Evolutionary conservation across 2,329 filamentous ascomycete species (phyloP).

Genomic region (Alternaria longipes): DNA sequence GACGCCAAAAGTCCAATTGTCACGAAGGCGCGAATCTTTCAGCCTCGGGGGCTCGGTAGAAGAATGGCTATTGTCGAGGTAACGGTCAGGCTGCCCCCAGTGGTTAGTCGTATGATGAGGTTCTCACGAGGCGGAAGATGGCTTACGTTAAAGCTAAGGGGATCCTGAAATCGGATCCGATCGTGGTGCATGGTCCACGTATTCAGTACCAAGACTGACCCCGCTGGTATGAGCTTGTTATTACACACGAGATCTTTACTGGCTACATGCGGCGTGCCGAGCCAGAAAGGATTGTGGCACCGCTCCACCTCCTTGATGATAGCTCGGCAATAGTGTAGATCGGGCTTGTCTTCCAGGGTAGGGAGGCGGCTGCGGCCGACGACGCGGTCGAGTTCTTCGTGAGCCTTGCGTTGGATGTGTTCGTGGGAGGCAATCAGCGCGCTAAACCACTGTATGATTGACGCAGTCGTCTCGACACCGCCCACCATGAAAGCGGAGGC

Average conservation of each 20-base stretch:
- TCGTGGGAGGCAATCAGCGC: too few species aligned
- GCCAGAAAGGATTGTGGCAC: slow-evolving; percentile 22
- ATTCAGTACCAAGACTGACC: slow-evolving; percentile 1
- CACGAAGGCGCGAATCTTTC: slow-evolving; percentile 13
- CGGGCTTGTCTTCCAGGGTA: slow-evolving; percentile 11
- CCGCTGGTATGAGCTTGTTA: slow-evolving; percentile 30
- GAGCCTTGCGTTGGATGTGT: too few species aligned
- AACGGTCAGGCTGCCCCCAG: slow-evolving; percentile 9
- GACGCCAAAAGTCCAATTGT: slow-evolving; percentile 35
- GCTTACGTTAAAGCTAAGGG: slow-evolving; percentile 7
- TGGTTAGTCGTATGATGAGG: slow-evolving; percentile 11
- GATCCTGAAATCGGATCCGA: slow-evolving; percentile 14
- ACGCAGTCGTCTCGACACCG: slow-evolving; percentile 24
- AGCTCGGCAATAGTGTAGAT: slow-evolving; percentile 42
- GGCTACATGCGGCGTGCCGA: slow-evolving; percentile 7
- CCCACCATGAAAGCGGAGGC: slow-evolving; percentile 30
- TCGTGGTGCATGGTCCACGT: slow-evolving; percentile 14
- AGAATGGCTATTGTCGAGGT: slow-evolving; percentile 30
- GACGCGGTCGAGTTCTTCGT: too few species aligned
- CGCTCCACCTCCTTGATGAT: slow-evolving; percentile 54
- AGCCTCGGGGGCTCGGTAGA: slow-evolving; percentile 47
- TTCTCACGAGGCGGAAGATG: slow-evolving; percentile 13
- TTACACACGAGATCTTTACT: slow-evolving; percentile 28
- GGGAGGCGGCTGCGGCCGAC: slow-evolving; percentile 11
- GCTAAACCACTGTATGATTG: not conserved